phyloP scores from a whole-genome alignment of 192 early-diverging fungal species.

The Coemansia sp. region DNA sequence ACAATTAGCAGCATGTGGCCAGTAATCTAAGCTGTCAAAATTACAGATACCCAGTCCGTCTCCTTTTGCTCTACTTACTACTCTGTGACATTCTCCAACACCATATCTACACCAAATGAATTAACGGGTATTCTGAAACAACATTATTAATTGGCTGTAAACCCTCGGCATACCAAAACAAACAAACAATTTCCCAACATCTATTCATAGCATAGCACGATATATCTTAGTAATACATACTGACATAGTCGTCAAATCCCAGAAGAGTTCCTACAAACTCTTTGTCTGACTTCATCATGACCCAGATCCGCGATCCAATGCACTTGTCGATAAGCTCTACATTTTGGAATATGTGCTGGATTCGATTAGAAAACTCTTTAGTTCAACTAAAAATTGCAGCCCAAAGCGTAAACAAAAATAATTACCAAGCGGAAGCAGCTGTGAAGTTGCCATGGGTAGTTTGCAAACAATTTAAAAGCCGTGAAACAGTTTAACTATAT shows the following conservation, averaged over 20 bases:
- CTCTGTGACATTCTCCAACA: slow-evolving; percentile 94
- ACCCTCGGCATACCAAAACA: too few species aligned
- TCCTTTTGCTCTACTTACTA: slow-evolving; percentile 41
- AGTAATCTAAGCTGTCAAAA: too few species aligned
- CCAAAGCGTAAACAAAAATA: neutral
- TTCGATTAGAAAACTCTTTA: neutral
- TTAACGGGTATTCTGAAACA: too few species aligned
- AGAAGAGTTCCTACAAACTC: slow-evolving; percentile 95
- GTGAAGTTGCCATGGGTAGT: slow-evolving; percentile 45
- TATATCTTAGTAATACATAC: slow-evolving; percentile 28
- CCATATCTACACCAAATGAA: slow-evolving; percentile 90
- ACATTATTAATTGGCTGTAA: too few species aligned
- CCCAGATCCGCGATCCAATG: slow-evolving; percentile 96
- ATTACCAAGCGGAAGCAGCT: slow-evolving; percentile 55
- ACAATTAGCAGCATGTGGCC: too few species aligned
- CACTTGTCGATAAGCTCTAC: slow-evolving; percentile 98
- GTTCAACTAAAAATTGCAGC: too few species aligned
- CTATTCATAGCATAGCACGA: neutral
- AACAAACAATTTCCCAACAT: too few species aligned
- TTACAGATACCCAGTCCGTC: too few species aligned
- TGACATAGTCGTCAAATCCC: slow-evolving; percentile 99
- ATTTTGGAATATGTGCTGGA: neutral
- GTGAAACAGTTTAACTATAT: neutral
- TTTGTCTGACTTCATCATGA: slow-evolving; percentile 95
- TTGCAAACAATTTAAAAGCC: neutral